Percentiles rank a stretch among this genome's conserved stretches.
phyloP scores from a whole-genome alignment of 805 yeast species.

The Cyberlindnera japonica region DNA sequence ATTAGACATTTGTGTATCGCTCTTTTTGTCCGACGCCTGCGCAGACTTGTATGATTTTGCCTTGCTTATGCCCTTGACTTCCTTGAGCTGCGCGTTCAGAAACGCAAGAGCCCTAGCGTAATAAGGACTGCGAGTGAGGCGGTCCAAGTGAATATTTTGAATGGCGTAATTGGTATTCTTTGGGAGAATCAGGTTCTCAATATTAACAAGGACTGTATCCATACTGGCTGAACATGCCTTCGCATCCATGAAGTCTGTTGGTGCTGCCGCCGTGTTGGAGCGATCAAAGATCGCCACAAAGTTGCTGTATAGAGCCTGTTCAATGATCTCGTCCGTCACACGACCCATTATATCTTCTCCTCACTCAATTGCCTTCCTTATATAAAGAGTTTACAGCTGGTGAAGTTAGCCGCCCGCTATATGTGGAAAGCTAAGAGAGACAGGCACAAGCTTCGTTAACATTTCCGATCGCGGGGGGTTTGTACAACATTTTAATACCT shows the following conservation, averaged over 20 bases:
- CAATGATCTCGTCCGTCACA: background rate
- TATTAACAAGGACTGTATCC: background rate
- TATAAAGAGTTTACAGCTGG: too few species aligned
- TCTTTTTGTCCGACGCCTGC: too few species aligned
- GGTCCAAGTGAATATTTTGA: background rate
- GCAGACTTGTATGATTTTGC: too few species aligned
- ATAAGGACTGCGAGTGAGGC: background rate
- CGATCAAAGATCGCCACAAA: background rate
- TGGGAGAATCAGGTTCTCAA: background rate
- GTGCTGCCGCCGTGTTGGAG: background rate
- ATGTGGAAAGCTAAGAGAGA: too few species aligned
- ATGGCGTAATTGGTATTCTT: background rate
- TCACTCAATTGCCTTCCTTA: too few species aligned
- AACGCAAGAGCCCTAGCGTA: background rate
- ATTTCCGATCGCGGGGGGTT: background rate
- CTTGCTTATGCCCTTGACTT: too few species aligned
- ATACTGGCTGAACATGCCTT: background rate
- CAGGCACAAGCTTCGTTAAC: too few species aligned
- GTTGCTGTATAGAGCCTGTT: background rate
- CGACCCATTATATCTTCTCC: too few species aligned
- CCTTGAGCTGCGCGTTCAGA: background rate
- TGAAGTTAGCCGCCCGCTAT: too few species aligned
- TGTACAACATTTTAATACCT: background rate
- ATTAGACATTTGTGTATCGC: background rate
- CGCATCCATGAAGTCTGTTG: background rate